Conservation (phyloP, 2,329 filamentous ascomycete genomes). For the Arthrobotrys sphaeroides region DNA sequence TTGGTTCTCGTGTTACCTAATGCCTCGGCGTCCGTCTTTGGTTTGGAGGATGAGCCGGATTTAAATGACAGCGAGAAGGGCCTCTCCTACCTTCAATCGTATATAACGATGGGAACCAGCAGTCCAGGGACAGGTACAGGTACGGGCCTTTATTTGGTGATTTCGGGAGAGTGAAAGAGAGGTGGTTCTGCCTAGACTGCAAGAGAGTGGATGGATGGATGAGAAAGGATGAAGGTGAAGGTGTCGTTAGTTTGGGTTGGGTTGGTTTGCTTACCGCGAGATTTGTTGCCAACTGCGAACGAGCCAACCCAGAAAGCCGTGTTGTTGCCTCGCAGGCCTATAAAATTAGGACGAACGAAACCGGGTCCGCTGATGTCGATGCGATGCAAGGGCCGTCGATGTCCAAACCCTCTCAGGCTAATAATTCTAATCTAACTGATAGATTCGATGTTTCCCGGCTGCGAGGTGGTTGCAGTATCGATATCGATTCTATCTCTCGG, state of each 20-base stretch:
- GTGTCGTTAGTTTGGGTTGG: not conserved
- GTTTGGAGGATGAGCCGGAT: constrained; percentile 18
- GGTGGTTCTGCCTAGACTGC: constrained; percentile 21
- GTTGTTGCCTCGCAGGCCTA: not conserved
- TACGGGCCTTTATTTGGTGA: not conserved
- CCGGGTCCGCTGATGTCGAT: not conserved
- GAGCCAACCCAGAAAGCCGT: not conserved
- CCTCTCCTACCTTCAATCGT: not conserved
- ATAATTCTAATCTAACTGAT: constrained; percentile 20
- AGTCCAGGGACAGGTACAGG: not conserved
- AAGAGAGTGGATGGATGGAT: not conserved
- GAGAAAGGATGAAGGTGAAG: not conserved
- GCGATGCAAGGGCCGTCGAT: constrained; percentile 5
- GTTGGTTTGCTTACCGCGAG: not conserved
- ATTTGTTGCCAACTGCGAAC: constrained; percentile 18
- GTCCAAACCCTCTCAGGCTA: constrained; percentile 31
- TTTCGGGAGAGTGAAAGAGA: not conserved
- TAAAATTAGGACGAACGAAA: constrained; percentile 5
- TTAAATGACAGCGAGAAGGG: constrained; percentile 29
- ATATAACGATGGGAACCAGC: not conserved
- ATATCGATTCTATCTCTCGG: constrained; percentile 30
- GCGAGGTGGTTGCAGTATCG: constrained; percentile 28
- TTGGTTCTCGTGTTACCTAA: constrained; percentile 35
- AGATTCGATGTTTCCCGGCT: constrained; percentile 6
- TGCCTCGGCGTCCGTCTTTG: constrained; percentile 28